phyloP scores from a whole-genome alignment of 257 asterid species.

The Solanum chilense region DNA sequence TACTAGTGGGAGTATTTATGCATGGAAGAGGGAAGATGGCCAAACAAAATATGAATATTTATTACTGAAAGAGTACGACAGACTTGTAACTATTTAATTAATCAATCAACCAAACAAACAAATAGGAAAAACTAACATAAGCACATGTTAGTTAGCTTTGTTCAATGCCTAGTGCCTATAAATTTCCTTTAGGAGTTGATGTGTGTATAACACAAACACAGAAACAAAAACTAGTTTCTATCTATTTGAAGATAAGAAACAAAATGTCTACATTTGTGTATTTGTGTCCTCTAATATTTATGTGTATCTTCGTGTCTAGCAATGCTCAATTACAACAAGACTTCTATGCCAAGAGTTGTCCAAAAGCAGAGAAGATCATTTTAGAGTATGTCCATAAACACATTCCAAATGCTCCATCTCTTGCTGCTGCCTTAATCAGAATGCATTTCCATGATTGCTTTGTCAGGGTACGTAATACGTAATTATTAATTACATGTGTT shows the following conservation, averaged over 20 bases:
- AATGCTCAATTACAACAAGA: neutral
- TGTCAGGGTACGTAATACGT: constrained; percentile 3
- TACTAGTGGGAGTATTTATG: neutral
- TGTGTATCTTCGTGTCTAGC: neutral
- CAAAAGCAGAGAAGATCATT: constrained; percentile 11
- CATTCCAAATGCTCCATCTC: constrained; percentile 1
- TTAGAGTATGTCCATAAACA: neutral
- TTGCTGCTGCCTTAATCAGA: constrained; percentile 20
- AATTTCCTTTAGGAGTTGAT: neutral
- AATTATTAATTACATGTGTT: neutral
- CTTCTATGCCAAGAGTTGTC: neutral
- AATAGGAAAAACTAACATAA: neutral
- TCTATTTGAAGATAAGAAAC: neutral
- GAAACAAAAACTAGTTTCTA: neutral
- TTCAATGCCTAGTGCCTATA: neutral
- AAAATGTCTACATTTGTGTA: neutral
- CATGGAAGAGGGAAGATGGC: neutral
- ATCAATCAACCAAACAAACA: neutral
- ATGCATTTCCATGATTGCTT: constrained; percentile 30
- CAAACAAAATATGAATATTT: neutral
- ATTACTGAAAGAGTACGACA: neutral
- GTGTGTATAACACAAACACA: neutral
- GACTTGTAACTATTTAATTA: neutral
- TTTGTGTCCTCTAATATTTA: neutral
- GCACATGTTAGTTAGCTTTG: neutral